These are phyloP conservation scores for Leucosporidium creatinivorum DNA, from an alignment of 768 basidiomycete genomes.

Conservation along the genomic window DNA sequence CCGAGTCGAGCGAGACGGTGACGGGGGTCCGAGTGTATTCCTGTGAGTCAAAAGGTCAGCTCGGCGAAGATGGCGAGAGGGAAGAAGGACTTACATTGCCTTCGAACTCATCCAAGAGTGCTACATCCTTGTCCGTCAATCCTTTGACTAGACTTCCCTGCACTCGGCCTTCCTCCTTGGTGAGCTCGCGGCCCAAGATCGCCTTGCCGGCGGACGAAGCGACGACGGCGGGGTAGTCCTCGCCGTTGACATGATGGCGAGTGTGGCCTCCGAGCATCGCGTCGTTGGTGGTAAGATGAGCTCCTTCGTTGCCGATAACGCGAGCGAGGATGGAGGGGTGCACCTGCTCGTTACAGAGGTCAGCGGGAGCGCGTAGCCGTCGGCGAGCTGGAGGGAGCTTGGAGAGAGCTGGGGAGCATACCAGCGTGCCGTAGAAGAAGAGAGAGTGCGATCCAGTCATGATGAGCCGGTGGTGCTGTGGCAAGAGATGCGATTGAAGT, in stretches of 20 bases:
- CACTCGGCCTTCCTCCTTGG: conserved; percentile 59
- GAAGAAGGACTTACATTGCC: conserved; percentile 48
- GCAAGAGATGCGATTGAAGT: too few relatives aligned
- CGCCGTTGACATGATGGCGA: conserved; percentile 64
- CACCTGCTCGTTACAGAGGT: conserved; percentile 17
- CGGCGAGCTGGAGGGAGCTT: too few relatives aligned
- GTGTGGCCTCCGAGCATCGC: conserved; percentile 75
- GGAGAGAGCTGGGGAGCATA: conserved; percentile 37
- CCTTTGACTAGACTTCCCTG: conserved; percentile 73
- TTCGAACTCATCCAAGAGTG: conserved; percentile 72
- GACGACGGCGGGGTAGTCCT: conserved; percentile 77
- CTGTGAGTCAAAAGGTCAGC: conserved; percentile 44
- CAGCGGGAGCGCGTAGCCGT: too few relatives aligned
- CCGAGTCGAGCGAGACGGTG: conserved; percentile 48
- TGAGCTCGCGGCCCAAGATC: conserved; percentile 51
- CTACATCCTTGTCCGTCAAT: conserved; percentile 57
- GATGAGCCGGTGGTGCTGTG: not conserved
- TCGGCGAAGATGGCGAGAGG: not conserved
- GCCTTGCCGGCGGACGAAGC: conserved; percentile 50
- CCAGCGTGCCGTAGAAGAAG: conserved; percentile 67
- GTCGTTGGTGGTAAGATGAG: conserved; percentile 59
- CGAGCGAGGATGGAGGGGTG: conserved; percentile 72
- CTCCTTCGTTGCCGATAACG: conserved; percentile 64
- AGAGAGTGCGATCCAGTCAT: conserved; percentile 51
- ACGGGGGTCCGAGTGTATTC: conserved; percentile 61